phyloP scores from a whole-genome alignment of 177 flowering plant genomes.

The Vitis hybrid region DNA sequence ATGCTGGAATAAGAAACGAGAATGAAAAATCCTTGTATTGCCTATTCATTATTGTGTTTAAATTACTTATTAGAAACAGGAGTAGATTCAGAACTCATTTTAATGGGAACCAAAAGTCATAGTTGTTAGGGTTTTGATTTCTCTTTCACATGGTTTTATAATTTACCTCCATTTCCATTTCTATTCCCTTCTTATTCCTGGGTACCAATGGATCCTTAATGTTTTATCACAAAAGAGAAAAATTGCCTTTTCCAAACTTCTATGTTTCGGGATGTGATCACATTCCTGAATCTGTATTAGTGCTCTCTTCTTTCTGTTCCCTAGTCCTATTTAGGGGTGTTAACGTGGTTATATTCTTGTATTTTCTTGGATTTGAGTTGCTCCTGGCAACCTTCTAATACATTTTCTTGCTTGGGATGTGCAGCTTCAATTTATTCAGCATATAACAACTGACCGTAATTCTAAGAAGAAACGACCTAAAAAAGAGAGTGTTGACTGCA shows the following conservation, averaged over 20 bases:
- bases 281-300: neutral
- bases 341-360: neutral
- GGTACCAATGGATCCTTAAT: too few species aligned
- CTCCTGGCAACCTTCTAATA: neutral
- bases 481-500: conserved; percentile 16
- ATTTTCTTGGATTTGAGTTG: too few species aligned
- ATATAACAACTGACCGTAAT: conserved; percentile 33
- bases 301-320: neutral
- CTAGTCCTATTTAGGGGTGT: neutral
- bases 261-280: neutral
- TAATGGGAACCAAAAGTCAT: too few species aligned
- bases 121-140: too few species aligned
- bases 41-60: too few species aligned
- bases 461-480: conserved; percentile 24
- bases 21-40: too few species aligned
- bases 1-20: neutral
- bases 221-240: neutral
- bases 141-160: too few species aligned
- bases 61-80: too few species aligned
- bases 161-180: too few species aligned
- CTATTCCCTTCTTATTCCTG: too few species aligned
- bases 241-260: neutral
- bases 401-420: conserved; percentile 5
- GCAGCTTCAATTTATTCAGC: conserved; percentile 53
- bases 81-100: too few species aligned